Percentiles rank a stretch among this genome's conserved stretches.
These are phyloP conservation scores for Lunularia cruciata DNA, from an alignment of 225 moss, liverwort and hornwort genomes.

Conservation along the genomic window DNA sequence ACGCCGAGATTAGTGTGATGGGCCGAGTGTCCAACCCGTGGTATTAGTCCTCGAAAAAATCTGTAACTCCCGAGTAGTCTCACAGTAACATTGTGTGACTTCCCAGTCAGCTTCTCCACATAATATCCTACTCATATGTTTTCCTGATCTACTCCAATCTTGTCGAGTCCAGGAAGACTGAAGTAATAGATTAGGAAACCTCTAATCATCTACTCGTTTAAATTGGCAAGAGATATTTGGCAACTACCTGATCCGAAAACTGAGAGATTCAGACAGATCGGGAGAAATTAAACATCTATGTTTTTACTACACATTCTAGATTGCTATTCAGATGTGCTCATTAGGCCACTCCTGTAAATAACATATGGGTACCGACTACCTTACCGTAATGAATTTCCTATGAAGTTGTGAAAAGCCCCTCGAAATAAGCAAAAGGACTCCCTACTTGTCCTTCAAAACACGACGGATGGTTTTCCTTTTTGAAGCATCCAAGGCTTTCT, in stretches of 20 bases:
- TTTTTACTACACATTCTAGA: background rate
- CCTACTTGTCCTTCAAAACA: slow-evolving; percentile 61
- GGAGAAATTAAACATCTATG: background rate
- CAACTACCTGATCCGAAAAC: slow-evolving; percentile 12
- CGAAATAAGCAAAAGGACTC: background rate
- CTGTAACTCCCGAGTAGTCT: background rate
- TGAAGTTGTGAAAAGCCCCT: background rate
- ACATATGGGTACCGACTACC: background rate
- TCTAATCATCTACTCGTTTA: background rate
- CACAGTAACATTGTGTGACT: background rate
- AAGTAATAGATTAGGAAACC: background rate
- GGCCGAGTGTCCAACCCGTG: too few relatives aligned
- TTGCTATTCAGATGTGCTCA: background rate
- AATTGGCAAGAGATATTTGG: background rate
- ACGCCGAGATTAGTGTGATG: too few relatives aligned
- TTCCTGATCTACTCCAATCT: background rate
- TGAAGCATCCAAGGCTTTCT: slow-evolving; percentile 75
- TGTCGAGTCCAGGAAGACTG: too few relatives aligned
- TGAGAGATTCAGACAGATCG: slow-evolving; percentile 12
- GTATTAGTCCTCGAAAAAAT: background rate
- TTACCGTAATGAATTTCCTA: background rate
- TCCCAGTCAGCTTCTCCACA: background rate
- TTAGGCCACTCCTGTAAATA: background rate
- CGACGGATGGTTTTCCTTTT: slow-evolving; percentile 73
- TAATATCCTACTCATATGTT: background rate